Conservation (phyloP, 371 early-diverging fungal genomes). For the Rhizopus delemar region DNA sequence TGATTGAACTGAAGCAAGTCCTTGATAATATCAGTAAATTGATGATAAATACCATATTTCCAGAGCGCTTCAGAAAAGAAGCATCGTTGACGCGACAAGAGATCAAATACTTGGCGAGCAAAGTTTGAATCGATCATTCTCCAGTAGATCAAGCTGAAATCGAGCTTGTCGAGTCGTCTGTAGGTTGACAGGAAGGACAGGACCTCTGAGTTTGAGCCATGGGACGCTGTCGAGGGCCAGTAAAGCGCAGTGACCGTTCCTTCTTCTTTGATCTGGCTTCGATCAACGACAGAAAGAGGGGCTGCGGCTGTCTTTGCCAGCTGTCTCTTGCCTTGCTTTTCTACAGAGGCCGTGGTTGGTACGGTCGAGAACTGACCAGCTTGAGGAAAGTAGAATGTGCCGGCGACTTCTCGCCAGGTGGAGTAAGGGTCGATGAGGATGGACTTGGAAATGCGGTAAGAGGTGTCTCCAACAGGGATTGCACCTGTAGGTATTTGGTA, state of each 20-base stretch:
- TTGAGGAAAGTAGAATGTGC: slow-evolving; percentile 58
- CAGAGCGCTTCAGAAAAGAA: slow-evolving; percentile 26
- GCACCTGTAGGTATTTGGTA: slow-evolving; percentile 49
- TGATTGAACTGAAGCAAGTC: slow-evolving; percentile 26
- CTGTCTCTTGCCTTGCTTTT: not conserved
- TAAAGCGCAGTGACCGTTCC: not conserved
- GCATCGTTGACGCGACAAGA: slow-evolving; percentile 8
- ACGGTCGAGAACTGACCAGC: slow-evolving; percentile 46
- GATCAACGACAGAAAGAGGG: not conserved
- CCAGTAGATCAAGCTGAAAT: slow-evolving; percentile 30
- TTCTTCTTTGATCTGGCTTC: not conserved
- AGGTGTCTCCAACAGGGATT: slow-evolving; percentile 32
- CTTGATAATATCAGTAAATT: slow-evolving; percentile 25
- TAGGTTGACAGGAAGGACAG: slow-evolving; percentile 23
- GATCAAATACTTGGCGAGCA: slow-evolving; percentile 32
- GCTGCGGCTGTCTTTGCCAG: slow-evolving; percentile 7
- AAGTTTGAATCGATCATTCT: slow-evolving; percentile 35
- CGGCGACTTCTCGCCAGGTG: slow-evolving; percentile 41
- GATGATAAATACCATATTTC: slow-evolving; percentile 40
- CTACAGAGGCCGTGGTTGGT: slow-evolving; percentile 40
- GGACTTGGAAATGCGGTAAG: slow-evolving; percentile 39
- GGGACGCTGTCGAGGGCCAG: slow-evolving; percentile 27
- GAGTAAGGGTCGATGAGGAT: slow-evolving; percentile 41
- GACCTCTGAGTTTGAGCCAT: slow-evolving; percentile 24
- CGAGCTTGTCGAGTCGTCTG: slow-evolving; percentile 29